Base-by-base conservation (phyloP, 106 monocot genomes). In the Allium cepa region DNA sequence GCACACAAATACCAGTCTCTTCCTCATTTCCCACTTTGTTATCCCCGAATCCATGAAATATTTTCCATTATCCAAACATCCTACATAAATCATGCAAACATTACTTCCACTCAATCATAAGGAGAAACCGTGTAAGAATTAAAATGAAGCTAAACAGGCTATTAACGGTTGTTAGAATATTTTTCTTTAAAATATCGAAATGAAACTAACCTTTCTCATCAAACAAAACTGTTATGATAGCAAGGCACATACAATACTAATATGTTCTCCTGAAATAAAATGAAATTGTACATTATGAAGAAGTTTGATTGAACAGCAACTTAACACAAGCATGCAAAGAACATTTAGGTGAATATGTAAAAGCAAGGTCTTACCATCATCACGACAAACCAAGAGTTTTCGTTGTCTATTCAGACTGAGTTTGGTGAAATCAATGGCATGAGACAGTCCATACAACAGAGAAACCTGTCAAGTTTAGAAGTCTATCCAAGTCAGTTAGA, bases 181-280 rank as follows among this genome's bases (percentile, higher is more conserved):
- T 10, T 10, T 53, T 13, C 10, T 10, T 10, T 13, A 53, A 53
- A 53, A 18, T 66, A 50, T 12, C 12, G 50, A 51, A 22, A 22
- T 10, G 4, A 22, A 0, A 22, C 66, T 8, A 26, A 96, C 96
- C 96, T 71, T 28, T 57, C 16, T 84, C 82, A 64, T 96, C 86
- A 75, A 76, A 96, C 59, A 92, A 80, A 17, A 46, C 62, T 17
- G 84, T 73, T 15, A 96, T 57, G 26, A 88, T 84, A 49, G 92
- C 91, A 74, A 96, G 86, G 66, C 80, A 81, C 13, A 88, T 80
- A 75, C 92, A 47, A 96, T 45, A 53, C 96, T 96, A 28, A 92
- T 80, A 78, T 96, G 88, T 78, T 96, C 88, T 57, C 96, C 95
- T 95, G 87, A 63, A 77, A 71, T 15, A 15, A 63, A 50, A 71